Base-by-base conservation (phyloP, 164 flowering plant species). In the Chimonanthus praecox region DNA sequence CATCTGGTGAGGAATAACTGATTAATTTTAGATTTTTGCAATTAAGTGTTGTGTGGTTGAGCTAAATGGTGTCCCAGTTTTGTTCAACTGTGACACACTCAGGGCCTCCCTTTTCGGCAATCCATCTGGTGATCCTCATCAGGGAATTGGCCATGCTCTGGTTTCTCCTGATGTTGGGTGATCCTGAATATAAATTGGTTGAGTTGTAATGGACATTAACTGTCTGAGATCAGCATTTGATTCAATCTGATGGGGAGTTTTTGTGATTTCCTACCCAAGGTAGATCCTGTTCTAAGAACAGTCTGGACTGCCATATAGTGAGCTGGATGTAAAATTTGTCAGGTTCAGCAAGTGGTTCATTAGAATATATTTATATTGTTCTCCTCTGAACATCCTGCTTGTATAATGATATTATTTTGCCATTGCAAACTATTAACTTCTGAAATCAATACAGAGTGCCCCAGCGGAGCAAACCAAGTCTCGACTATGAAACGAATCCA, bases 1-100 rank as follows among this genome's bases (percentile, higher is more conserved):
- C 78, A 88, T 70, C 83, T 94, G 97, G 98, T 94, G 51, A 82
- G 89, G 73, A 66, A 44, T 49, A 54, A 13, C 11, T 54, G 60
- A 16, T 54, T 54, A 10, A 10, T 54, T 43, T 45, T 66, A 65
- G 54, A 10, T 18, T 21, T 71, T 9, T 66, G 15, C 3, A 13
- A 54, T 54, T 54, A 54, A 46, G 4, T 9, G 3, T 67, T 18
- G 13, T 15, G 11, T 54, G 60, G 15, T 13, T 54, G 60, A 54
- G 60, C 60, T 54, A 54, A 54, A 16, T 9, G 60, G 2, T 54
- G 60, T 21, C 58, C 48, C 15, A 3, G 13, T 9, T 54, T 54
- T 13, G 60, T 54, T 54, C 11, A 54, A 54, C 60, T 54, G 15
- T 10, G 5, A 54, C 11, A 4, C 1, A 5, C 60, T 10, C 60